Base-by-base conservation (phyloP, 148 eudicot genomes). In the Simmondsia chinensis region DNA sequence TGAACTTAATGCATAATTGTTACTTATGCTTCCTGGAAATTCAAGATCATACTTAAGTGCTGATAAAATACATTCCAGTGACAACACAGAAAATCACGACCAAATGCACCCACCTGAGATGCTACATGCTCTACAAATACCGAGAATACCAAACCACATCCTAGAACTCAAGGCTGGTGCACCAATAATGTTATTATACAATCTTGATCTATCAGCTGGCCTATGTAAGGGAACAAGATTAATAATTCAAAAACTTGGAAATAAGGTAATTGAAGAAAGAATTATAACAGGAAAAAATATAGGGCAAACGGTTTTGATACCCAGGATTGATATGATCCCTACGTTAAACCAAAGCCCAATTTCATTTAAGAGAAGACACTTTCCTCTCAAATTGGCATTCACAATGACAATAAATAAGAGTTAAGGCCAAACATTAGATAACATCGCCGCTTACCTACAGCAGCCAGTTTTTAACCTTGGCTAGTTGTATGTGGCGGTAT, bases 361-460 rank as follows among this genome's bases (percentile, higher is more conserved):
- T 34, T 2, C 22, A 0, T 1, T 55, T 0, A 43, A 55, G 7
- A 2, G 43, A 6, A 33, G 34, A 15, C 41, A 55, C 24, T 44
- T 33, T 30, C 50, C 2, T 1, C 34, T 4, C n/a, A 43, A 22
- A 9, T 14, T 25, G 4, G 39, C 11, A 0, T 43, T 30, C 32
- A 4, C 34, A 8, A 24, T 43, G 42, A 55, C 43, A 20, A 56
- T 56, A 4, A 46, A 56, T 20, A 56, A 56, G 12, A 56, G 35
- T 25, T 43, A 43, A 45, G 43, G 51, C 0, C 51, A 56, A 25
- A 33, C 60, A 1, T 15, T 56, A 9, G 8, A 43, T 5, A 2
- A 1, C 16, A 50, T 43, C 22, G 32, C 33, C 5, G 14, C 43
- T 6, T 43, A 33, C 3, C n/a, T 55, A 1, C 27, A 25, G 1